These are phyloP conservation scores for Magnaporthiopsis rhizophila DNA, from an alignment of 2,329 filamentous ascomycete genomes.

Conservation along the genomic window DNA sequence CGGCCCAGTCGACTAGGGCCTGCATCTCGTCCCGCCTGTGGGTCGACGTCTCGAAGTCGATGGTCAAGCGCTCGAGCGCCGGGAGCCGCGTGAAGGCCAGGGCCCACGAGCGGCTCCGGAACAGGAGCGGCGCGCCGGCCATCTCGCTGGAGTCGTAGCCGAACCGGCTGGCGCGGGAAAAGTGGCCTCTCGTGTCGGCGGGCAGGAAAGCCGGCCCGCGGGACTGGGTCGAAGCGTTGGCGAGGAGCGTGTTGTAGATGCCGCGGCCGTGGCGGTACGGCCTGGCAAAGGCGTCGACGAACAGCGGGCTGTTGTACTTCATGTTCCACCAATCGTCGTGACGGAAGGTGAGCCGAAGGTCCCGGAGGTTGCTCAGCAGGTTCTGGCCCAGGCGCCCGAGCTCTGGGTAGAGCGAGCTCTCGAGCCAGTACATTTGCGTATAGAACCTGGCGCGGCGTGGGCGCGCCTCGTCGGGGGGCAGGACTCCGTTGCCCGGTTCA, in stretches of 20 bases:
- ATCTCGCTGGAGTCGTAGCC: background rate
- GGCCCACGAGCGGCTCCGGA: background rate
- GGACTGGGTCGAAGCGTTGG: background rate
- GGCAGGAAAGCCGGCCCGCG: constrained; percentile 1
- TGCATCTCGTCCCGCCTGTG: constrained; percentile 8
- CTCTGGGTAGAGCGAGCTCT: background rate
- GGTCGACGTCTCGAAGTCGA: constrained; percentile 9
- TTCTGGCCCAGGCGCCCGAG: no score
- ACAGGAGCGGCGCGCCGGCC: background rate
- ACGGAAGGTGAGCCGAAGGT: constrained; percentile 9
- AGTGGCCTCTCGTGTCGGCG: background rate
- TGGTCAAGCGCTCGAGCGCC: constrained; percentile 9
- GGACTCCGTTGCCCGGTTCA: background rate
- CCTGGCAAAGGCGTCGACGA: constrained; percentile 2
- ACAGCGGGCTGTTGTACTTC: constrained; percentile 4
- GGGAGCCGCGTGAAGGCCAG: constrained; percentile 6
- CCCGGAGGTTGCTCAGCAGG: constrained; percentile 1
- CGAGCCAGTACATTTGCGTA: background rate
- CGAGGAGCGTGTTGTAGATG: background rate
- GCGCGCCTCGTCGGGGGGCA: background rate
- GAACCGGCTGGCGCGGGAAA: background rate
- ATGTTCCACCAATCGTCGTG: constrained; percentile 8
- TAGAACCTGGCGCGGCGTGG: background rate
- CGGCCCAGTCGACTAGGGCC: constrained; percentile 8
- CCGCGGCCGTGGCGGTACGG: background rate